Evolutionary conservation across 441 rosid genomes (phyloP).

Genomic region (Pelargonium fulgidum): DNA sequence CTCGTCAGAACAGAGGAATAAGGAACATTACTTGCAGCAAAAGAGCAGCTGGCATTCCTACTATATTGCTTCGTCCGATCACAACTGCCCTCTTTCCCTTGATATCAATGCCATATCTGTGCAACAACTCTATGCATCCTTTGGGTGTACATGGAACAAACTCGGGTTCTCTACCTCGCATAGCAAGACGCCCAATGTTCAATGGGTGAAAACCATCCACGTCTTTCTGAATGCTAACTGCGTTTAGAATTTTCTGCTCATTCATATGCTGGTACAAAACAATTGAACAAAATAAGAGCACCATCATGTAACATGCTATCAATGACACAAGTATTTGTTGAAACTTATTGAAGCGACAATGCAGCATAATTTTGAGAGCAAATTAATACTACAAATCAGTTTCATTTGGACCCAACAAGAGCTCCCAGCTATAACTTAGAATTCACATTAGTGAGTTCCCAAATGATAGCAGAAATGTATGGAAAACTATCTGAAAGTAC

Average conservation of each 20-base stretch:
- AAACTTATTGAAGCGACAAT: too few species aligned
- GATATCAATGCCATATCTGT: constrained; percentile 56
- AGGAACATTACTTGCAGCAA: constrained; percentile 54
- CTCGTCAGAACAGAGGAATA: background rate
- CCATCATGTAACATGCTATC: background rate
- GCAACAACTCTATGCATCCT: constrained; percentile 84
- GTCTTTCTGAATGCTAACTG: constrained; percentile 72
- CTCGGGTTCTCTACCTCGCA: constrained; percentile 77
- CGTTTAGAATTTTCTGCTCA: constrained; percentile 68
- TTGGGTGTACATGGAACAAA: constrained; percentile 87
- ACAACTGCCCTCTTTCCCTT: constrained; percentile 85
- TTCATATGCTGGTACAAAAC: constrained; percentile 55
- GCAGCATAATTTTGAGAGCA: too few species aligned
- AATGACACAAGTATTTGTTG: too few species aligned
- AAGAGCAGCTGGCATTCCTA: constrained; percentile 88
- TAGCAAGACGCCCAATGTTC: constrained; percentile 76
- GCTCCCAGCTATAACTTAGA: too few species aligned
- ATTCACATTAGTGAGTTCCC: background rate
- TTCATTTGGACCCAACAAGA: too few species aligned
- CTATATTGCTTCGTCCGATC: constrained; percentile 86
- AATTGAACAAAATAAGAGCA: constrained; percentile 2
- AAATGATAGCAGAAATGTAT: background rate
- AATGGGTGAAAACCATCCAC: constrained; percentile 87
- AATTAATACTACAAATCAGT: too few species aligned
- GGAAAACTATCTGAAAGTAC: background rate